Percentiles rank a stretch among this genome's conserved stretches.
Evolutionary conservation across 1,139 yeast genomes (phyloP).

Genomic region (Saccharomyces hybrid): DNA sequence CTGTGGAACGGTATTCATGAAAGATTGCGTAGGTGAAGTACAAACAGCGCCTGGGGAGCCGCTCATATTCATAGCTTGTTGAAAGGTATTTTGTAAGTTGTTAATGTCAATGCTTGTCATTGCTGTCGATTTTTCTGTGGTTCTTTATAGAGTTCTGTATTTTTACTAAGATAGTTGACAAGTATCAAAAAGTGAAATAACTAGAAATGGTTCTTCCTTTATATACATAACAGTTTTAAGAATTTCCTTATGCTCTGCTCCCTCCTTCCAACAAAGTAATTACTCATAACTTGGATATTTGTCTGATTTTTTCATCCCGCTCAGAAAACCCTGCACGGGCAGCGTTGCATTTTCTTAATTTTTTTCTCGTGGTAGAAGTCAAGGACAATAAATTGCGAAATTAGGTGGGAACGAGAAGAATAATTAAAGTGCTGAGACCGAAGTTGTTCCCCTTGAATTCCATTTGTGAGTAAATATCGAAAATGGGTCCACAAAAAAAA

Average conservation of each 20-base stretch:
- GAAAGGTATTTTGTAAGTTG: slow-evolving; percentile 45
- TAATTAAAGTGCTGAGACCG: background rate
- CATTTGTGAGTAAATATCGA: background rate
- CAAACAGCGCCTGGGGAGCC: slow-evolving; percentile 65
- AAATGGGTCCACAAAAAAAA: background rate
- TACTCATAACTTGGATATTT: background rate
- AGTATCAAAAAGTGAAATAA: background rate
- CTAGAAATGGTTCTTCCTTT: background rate
- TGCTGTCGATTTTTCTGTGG: background rate
- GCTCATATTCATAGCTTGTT: slow-evolving; percentile 38
- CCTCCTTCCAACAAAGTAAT: background rate
- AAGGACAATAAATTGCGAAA: background rate
- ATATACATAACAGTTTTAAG: background rate
- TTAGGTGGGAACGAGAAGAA: background rate
- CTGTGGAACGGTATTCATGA: slow-evolving; percentile 33
- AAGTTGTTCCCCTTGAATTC: background rate
- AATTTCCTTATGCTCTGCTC: background rate
- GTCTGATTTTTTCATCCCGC: background rate
- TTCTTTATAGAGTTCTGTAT: background rate
- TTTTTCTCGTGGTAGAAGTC: background rate
- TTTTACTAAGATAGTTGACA: background rate
- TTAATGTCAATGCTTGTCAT: slow-evolving; percentile 41
- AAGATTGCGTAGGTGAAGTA: slow-evolving; percentile 44
- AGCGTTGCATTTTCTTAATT: background rate
- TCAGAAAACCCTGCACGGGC: background rate